phyloP scores from a whole-genome alignment of 371 early-diverging fungal species.

The Mortierella sp. region DNA sequence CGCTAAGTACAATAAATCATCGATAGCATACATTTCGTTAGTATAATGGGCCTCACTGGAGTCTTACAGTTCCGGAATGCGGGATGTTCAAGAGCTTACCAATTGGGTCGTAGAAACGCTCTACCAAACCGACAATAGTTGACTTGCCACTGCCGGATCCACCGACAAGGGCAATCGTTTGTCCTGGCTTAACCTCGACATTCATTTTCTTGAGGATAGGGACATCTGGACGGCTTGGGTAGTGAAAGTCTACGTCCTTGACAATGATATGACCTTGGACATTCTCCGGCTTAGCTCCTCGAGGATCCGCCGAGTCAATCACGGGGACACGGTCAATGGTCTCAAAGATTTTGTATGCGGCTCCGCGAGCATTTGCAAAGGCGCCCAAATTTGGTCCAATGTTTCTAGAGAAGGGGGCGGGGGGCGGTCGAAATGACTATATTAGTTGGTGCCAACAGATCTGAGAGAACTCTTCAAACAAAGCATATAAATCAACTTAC shows the following conservation, averaged over 20 bases:
- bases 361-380: slow-evolving; percentile 68
- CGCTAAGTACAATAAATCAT: slow-evolving; percentile 5
- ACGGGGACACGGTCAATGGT: slow-evolving; percentile 78
- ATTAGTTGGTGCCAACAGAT: too few relatives aligned
- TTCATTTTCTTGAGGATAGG: slow-evolving; percentile 62
- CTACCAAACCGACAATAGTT: slow-evolving; percentile 60
- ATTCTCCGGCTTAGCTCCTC: slow-evolving; percentile 57
- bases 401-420: slow-evolving; percentile 4
- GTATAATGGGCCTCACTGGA: too few relatives aligned
- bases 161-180: slow-evolving; percentile 70
- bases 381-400: slow-evolving; percentile 46
- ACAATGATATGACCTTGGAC: slow-evolving; percentile 51
- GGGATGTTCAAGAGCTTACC: neutral
- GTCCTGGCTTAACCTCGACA: slow-evolving; percentile 59
- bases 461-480: neutral
- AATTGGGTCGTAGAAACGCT: slow-evolving; percentile 52
- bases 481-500: neutral
- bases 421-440: too few relatives aligned
- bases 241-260: slow-evolving; percentile 55
- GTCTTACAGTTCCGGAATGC: too few relatives aligned
- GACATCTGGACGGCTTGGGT: slow-evolving; percentile 67
- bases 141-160: slow-evolving; percentile 63
- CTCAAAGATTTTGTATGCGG: slow-evolving; percentile 71
- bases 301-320: slow-evolving; percentile 63
- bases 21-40: neutral